These are phyloP conservation scores for Aspergillus bombycis DNA, from an alignment of 2,329 filamentous ascomycete species.

Conservation along the genomic window DNA sequence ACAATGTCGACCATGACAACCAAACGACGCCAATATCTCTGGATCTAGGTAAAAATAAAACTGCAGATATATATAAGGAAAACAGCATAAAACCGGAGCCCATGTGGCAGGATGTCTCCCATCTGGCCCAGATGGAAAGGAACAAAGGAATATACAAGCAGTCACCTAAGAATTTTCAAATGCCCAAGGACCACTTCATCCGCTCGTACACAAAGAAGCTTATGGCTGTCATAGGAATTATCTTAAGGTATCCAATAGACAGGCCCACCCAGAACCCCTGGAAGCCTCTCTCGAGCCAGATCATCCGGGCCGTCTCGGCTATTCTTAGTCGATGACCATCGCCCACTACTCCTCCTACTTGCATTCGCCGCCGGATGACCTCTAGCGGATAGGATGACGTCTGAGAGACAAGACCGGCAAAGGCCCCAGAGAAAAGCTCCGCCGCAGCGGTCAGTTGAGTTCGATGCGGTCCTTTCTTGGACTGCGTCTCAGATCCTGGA, in stretches of 20 bases:
- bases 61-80: constrained; percentile 8
- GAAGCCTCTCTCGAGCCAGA: constrained; percentile 74
- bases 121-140: neutral
- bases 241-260: constrained; percentile 92
- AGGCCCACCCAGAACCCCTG: constrained; percentile 90
- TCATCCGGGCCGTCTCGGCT: constrained; percentile 73
- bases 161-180: constrained; percentile 47
- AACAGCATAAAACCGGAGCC: neutral
- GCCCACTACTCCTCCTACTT: constrained; percentile 91
- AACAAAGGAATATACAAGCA: neutral
- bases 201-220: constrained; percentile 71
- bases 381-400: constrained; percentile 93
- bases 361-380: constrained; percentile 90
- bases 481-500: constrained; percentile 56
- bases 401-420: constrained; percentile 87
- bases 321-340: constrained; percentile 81
- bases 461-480: constrained; percentile 59
- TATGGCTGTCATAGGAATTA: constrained; percentile 83
- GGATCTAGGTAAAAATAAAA: constrained; percentile 12
- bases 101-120: neutral
- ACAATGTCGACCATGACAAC: constrained; percentile 18
- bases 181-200: constrained; percentile 66
- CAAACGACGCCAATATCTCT: constrained; percentile 16
- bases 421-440: constrained; percentile 79
- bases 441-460: constrained; percentile 80